Base-by-base conservation (phyloP, 768 basidiomycete species). In the Mycena alexandri region DNA sequence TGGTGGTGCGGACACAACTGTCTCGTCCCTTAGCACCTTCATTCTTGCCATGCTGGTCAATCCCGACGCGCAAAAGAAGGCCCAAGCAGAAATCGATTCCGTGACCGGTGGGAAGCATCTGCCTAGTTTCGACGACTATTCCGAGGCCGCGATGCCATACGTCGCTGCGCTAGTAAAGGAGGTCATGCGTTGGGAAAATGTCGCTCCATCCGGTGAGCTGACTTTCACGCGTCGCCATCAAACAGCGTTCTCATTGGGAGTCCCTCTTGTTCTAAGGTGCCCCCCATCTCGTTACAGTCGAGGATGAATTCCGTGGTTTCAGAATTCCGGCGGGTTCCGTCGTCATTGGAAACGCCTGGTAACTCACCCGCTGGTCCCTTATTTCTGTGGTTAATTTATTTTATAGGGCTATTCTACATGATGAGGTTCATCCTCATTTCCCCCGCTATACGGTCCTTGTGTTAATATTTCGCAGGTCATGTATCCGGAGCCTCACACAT, bases 11-110 rank as follows among this genome's bases (percentile, higher is more conserved):
- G 61, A 69, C 17, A 65, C 73, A 5, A 61, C 63, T 3, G 16
- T 74, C 5, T 43, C 60, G 5, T 65, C 71, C 12, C n/a, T 57
- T 19, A 34, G 42, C 29, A n/a, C 21, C 19, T 75, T 78, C 56
- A 19, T 78, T 50, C 72, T 77, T 25, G 72, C 73, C 17, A 74
- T 77, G 73, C 63, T 72, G 0, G 61, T 70, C 25, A 63, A 78
- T 58, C 77, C 74, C 1, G 73, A 74, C 2, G 74, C 68, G 4
- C 71, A 71, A 66, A 56, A 42, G 44, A 73, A 68, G 41, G 77
- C 74, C 2, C 76, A 77, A 48, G 65, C 60, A 29, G 78, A 79
- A 52, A 57, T 78, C 19, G 75, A 77, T 33, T 21, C 6, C 11
- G 44, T 59, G 13, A 36, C 43, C 8, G 44, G 57, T 16, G 44